Evolutionary conservation across 108 stramenopile genomes (phyloP), one percentile per base, ranked within the genome.

Genomic region (Schizochytrium sp.): DNA sequence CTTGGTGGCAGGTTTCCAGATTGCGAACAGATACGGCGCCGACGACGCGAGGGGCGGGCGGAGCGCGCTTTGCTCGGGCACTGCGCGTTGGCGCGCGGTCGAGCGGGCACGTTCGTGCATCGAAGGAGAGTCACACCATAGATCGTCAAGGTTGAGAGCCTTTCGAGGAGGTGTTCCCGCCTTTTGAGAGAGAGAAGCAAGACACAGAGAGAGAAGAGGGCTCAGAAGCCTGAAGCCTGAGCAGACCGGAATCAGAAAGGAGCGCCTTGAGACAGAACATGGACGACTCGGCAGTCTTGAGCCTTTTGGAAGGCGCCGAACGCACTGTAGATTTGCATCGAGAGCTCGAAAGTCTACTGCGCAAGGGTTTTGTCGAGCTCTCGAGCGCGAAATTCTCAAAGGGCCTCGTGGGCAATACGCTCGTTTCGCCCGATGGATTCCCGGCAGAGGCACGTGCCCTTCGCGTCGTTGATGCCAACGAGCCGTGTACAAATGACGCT

Each of bases 351-450:
- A 18, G 3, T 16, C 19, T 53, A 4, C 76, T 83, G 16, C 45
- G 51, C n/a, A 53, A 34, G 28, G 76, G 76, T 23, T 83, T 83
- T 23, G 76, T 83, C 25, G 76, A 83, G 25, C 51, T 83, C 25
- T 47, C 76, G 76, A 83, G 76, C 76, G 76, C 76, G n/a, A 47
- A 53, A 23, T 83, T 83, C 51, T 83, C 76, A 6, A 83, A 83
- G 28, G 76, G 76, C 10, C 51, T 83, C 51, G 76, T 23, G 76
- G 63, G 63, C 63, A 41, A 28, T 18, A 8, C 18, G 63, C 41
- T 69, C 63, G 41, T 69, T 1, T 69, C 63, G 25, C 63, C 63
- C 63, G 63, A 69, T 8, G 18, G 63, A 14, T 69, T 69, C 18
- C 63, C 63, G 21, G 41, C 25, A 12, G 63, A 69, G 21, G 63